Percentiles rank a stretch among this genome's conserved stretches.
Conservation (phyloP, 805 yeast genomes). For the Pichia membranifaciens region DNA sequence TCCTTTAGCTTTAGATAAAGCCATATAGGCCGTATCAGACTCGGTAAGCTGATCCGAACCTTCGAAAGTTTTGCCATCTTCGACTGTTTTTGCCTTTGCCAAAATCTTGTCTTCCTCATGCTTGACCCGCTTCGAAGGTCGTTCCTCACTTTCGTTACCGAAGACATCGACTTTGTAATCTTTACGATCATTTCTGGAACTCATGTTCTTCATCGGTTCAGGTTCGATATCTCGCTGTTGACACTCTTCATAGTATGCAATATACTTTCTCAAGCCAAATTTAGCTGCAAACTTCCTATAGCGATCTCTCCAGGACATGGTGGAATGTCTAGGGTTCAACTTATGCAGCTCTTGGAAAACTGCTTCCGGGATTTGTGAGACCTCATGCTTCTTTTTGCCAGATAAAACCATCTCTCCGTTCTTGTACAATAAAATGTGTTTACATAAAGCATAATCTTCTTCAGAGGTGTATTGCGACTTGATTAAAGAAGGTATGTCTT, state of each 20-base stretch:
- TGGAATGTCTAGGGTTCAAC: conserved; percentile 48
- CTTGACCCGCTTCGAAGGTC: conserved; percentile 20
- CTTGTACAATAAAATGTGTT: conserved; percentile 21
- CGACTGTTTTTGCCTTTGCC: neutral
- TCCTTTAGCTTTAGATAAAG: neutral
- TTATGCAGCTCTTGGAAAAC: conserved; percentile 37
- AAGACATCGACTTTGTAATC: conserved; percentile 13
- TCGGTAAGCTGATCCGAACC: neutral
- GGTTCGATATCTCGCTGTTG: conserved; percentile 36
- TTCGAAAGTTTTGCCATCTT: neutral
- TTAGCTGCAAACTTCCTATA: conserved; percentile 61
- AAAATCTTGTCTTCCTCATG: neutral
- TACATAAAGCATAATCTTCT: conserved; percentile 61
- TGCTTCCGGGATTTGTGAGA: conserved; percentile 29
- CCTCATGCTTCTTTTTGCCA: conserved; percentile 19
- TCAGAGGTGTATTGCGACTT: conserved; percentile 62
- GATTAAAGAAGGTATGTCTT: conserved; percentile 41
- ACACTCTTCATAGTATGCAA: conserved; percentile 45
- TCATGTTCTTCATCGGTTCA: conserved; percentile 52
- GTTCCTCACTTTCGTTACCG: conserved; percentile 14
- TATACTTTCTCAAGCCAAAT: conserved; percentile 57
- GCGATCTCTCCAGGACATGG: conserved; percentile 78
- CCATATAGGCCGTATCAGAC: neutral
- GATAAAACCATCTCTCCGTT: conserved; percentile 15
- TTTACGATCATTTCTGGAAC: conserved; percentile 38